Evolutionary conservation across 495 filamentous ascomycete genomes (phyloP).

Genomic region (Aspergillus asperescens): DNA sequence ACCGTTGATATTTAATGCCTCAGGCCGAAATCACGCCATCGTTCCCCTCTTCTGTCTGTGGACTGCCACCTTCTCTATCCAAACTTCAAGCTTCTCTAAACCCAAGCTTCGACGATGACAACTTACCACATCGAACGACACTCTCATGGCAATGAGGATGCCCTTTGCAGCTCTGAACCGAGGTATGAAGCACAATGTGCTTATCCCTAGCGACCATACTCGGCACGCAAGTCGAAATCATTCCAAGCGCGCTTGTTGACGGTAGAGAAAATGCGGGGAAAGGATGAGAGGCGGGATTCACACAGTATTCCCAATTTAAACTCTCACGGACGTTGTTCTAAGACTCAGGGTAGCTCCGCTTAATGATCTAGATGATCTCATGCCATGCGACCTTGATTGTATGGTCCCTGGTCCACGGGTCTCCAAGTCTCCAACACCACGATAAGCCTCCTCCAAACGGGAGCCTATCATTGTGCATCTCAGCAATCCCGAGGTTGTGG

Average conservation of each 20-base stretch:
- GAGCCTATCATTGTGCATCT: slow-evolving; percentile 3
- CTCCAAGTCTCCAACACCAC: neutral
- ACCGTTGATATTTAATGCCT: slow-evolving; percentile 1
- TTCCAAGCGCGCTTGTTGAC: neutral
- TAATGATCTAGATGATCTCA: neutral
- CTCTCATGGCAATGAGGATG: neutral
- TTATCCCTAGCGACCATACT: neutral
- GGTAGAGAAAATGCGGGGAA: slow-evolving; percentile 1
- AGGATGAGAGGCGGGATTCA: neutral
- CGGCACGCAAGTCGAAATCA: neutral
- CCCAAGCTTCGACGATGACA: neutral
- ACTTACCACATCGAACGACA: neutral
- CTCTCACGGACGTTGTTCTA: neutral
- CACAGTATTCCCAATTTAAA: neutral
- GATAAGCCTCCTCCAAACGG: neutral
- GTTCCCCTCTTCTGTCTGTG: slow-evolving; percentile 7
- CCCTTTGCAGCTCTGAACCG: slow-evolving; percentile 1
- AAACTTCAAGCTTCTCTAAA: neutral
- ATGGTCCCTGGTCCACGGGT: neutral
- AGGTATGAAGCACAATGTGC: slow-evolving; percentile 1
- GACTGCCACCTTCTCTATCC: neutral
- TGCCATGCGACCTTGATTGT: slow-evolving; percentile 2
- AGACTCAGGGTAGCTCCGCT: slow-evolving; percentile 4
- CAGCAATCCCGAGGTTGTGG: neutral
- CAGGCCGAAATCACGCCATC: slow-evolving; percentile 13